Conservation (phyloP, 2,329 filamentous ascomycete species). For the Penicillium fuscoglaucum region DNA sequence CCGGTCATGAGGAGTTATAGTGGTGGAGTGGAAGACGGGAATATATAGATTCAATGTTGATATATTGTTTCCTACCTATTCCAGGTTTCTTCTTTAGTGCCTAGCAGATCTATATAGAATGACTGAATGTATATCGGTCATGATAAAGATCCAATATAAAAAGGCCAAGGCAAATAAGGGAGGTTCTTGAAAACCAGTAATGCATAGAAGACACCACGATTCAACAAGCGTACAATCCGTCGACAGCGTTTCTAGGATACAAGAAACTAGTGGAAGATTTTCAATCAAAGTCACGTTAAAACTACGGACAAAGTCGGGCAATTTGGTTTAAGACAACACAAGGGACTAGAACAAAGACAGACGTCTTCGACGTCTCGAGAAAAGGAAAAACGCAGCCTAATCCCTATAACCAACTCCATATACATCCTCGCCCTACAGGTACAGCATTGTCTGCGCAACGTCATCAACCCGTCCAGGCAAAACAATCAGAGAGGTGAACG, state of each 20-base stretch:
- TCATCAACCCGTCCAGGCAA: slow-evolving; percentile 4
- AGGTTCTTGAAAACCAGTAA: neutral
- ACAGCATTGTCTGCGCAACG: neutral
- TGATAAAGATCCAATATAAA: neutral
- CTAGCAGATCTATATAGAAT: neutral
- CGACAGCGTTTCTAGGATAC: neutral
- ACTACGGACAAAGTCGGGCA: neutral
- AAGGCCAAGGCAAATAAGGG: neutral
- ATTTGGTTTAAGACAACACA: neutral
- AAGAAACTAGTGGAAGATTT: neutral
- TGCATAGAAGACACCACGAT: neutral
- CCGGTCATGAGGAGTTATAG: neutral
- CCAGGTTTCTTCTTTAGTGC: neutral
- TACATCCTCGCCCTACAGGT: slow-evolving; percentile 2
- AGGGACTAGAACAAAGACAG: neutral
- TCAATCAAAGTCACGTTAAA: neutral
- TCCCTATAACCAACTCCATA: neutral
- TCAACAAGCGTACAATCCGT: neutral
- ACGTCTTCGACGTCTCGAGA: neutral
- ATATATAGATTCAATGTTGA: neutral
- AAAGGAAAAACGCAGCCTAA: neutral
- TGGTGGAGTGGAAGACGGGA: neutral
- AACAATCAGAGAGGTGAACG: slow-evolving; percentile 1
- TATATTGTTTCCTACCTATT: neutral
- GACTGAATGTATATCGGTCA: neutral